These are phyloP conservation scores for Mucor irregularis DNA, from an alignment of 371 early-diverging fungal genomes.

Conservation along the genomic window DNA sequence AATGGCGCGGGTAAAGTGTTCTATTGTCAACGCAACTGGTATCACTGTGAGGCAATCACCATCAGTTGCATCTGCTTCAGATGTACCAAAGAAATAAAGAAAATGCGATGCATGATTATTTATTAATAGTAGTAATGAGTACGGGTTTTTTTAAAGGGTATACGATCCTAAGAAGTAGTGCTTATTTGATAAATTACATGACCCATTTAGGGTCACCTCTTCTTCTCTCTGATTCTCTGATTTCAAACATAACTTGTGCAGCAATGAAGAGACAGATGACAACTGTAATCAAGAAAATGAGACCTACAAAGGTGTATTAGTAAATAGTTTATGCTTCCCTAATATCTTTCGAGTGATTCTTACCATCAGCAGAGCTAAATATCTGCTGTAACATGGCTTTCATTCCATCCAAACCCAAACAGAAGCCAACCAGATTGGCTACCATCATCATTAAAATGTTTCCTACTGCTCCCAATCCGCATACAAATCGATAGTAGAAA, in stretches of 20 bases:
- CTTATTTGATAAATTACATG: slow-evolving; percentile 28
- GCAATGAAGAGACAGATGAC: slow-evolving; percentile 65
- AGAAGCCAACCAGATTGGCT: slow-evolving; percentile 95
- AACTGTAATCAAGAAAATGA: slow-evolving; percentile 51
- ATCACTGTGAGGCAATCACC: slow-evolving; percentile 5
- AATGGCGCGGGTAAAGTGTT: slow-evolving; percentile 29
- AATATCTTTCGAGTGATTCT: background rate
- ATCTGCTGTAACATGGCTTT: slow-evolving; percentile 58
- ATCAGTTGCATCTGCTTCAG: background rate
- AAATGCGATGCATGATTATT: background rate
- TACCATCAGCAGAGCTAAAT: slow-evolving; percentile 41
- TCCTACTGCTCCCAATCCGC: slow-evolving; percentile 78
- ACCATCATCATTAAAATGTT: slow-evolving; percentile 92
- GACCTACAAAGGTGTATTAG: slow-evolving; percentile 14
- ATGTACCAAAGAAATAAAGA: background rate
- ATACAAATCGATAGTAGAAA: slow-evolving; percentile 77
- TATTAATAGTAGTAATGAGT: background rate
- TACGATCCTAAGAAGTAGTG: too few relatives aligned
- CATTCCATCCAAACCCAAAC: slow-evolving; percentile 85
- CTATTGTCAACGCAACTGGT: slow-evolving; percentile 31
- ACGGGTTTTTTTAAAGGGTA: background rate
- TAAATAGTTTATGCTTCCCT: too few relatives aligned
- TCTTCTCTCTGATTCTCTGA: slow-evolving; percentile 71
- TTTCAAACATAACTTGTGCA: slow-evolving; percentile 86
- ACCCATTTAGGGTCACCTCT: slow-evolving; percentile 48